Conservation (phyloP, 225 moss, liverwort and hornwort species). For the Sphagnum contortum region DNA sequence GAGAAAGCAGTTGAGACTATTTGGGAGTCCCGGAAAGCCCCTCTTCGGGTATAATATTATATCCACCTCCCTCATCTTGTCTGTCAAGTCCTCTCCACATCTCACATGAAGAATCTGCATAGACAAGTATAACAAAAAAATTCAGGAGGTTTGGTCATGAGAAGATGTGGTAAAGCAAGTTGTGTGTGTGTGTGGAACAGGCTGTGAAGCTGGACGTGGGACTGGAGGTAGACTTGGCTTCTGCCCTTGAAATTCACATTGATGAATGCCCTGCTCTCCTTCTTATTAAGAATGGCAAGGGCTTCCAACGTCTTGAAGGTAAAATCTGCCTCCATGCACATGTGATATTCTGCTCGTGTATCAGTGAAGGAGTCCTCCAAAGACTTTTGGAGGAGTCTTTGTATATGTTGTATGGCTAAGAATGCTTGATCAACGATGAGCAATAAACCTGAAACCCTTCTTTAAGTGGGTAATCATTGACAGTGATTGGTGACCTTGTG, state of each 20-base stretch:
- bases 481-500: not conserved
- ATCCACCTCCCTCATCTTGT: too few relatives aligned
- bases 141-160: too few relatives aligned
- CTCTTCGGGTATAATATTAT: slow-evolving; percentile 30
- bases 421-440: too few relatives aligned
- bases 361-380: too few relatives aligned
- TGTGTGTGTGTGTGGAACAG: slow-evolving; percentile 13
- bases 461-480: too few relatives aligned
- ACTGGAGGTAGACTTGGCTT: slow-evolving; percentile 44
- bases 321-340: not conserved
- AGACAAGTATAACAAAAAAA: too few relatives aligned
- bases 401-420: too few relatives aligned
- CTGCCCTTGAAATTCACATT: slow-evolving; percentile 29
- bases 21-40: slow-evolving; percentile 53
- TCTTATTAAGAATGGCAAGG: slow-evolving; percentile 55
- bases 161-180: not conserved
- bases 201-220: slow-evolving; percentile 57
- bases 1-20: slow-evolving; percentile 40
- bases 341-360: too few relatives aligned
- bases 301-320: slow-evolving; percentile 39
- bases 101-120: too few relatives aligned
- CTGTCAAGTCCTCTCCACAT: too few relatives aligned
- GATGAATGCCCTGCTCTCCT: slow-evolving; percentile 45
- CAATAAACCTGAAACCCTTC: too few relatives aligned
- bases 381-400: too few relatives aligned